Evolutionary conservation across 2,329 filamentous ascomycete genomes (phyloP), one percentile per base, ranked within the genome.

Genomic region (Colletotrichum tamarilloi): DNA sequence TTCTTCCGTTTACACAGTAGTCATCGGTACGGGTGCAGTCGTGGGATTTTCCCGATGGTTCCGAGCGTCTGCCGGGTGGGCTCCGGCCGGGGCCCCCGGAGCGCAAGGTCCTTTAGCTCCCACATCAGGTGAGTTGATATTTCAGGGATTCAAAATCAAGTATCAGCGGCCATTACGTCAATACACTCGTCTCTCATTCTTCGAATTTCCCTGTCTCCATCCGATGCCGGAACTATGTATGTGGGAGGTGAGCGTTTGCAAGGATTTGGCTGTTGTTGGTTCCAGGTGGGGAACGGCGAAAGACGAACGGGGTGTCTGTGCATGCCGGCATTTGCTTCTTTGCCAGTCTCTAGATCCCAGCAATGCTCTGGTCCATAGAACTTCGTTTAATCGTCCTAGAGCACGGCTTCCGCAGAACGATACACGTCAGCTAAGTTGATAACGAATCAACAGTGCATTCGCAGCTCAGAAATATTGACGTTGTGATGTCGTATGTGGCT

Each of bases 291-390:
- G 38, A 16, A 42, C 32, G 32, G 60, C 53, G 28, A 59, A 60
- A 26, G 26, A 42, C 60, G 66, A 73, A 65, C 67, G 42, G 46
- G 46, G 32, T 55, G 66, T 73, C 70, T 65, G 60, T 65, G 67
- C 67, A 65, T 56, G 32, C 49, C 46, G 35, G 38, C 65, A 62
- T 58, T 38, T 35, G 35, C 63, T 35, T 66, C 24, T 52, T 16
- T 49, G 42, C 16, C 5, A 19, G 8, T 49, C 42, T 49, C 42
- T 49, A n/a, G 19, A 49, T 19, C 42, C 42, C 42, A 49, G 42
- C 3, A 49, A n/a, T 11, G 16, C 16, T n/a, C 6, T 19, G 42
- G n/a, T 6, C n/a, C 6, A 8, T 16, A 6, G 19, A 62, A 38
- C 59, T 62, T 49, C 42, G 4, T 52, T 63, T 9, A n/a, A 68